phyloP scores from a whole-genome alignment of 2,329 filamentous ascomycete genomes.

The Colletotrichum abscissum region DNA sequence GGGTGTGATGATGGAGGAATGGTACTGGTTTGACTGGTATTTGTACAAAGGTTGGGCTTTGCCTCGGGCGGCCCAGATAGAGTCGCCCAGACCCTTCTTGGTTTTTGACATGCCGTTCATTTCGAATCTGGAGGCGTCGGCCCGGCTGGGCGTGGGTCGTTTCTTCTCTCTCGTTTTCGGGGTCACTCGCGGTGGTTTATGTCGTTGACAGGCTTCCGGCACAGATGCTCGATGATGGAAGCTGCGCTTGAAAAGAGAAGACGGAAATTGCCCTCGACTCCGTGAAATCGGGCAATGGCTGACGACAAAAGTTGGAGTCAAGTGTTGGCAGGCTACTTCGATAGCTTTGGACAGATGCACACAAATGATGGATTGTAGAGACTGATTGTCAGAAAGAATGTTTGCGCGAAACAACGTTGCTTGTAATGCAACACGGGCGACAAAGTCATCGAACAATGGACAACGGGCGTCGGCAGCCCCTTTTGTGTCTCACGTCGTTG shows the following conservation, averaged over 20 bases:
- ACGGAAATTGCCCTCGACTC: not conserved
- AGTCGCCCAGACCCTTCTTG: constrained; percentile 17
- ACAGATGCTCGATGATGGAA: no score
- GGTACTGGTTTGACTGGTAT: not conserved
- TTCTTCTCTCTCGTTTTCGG: not conserved
- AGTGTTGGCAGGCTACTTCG: not conserved
- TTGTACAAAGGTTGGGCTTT: not conserved
- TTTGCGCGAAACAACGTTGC: not conserved
- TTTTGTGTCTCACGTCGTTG: not conserved
- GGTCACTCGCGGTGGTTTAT: not conserved
- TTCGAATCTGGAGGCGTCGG: not conserved
- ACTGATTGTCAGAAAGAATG: not conserved
- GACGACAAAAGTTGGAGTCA: not conserved
- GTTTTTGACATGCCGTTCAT: constrained; percentile 1
- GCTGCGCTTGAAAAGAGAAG: no score
- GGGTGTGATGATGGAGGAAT: constrained; percentile 17
- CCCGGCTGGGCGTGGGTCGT: not conserved
- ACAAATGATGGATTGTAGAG: not conserved
- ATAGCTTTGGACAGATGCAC: not conserved
- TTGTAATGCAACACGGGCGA: not conserved
- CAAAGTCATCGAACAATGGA: not conserved
- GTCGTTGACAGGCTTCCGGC: not conserved
- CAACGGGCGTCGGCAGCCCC: not conserved
- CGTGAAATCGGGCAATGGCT: not conserved
- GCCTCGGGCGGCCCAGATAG: constrained; percentile 31